Percentiles rank a stretch among this genome's conserved stretches.
phyloP scores from a whole-genome alignment of 768 basidiomycete genomes.

The Tylopilus sp. region DNA sequence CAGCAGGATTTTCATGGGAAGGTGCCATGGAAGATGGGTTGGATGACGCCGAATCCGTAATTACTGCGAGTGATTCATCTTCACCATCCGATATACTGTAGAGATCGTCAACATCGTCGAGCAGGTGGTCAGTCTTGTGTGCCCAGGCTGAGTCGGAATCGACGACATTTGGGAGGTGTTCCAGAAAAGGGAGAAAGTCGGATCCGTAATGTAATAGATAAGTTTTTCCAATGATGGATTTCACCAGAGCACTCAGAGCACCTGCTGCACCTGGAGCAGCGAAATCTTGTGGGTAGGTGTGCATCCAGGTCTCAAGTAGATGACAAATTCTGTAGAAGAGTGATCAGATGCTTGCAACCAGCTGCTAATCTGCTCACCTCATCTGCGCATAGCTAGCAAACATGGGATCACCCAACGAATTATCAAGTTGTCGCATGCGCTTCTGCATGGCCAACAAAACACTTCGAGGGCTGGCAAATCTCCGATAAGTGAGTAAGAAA shows the following conservation, averaged over 20 bases:
- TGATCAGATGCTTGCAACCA: conserved; percentile 2
- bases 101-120: conserved; percentile 62
- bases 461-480: conserved; percentile 76
- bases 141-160: conserved; percentile 77
- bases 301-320: conserved; percentile 74
- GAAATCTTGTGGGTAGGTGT: conserved; percentile 75
- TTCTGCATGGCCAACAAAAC: conserved; percentile 86
- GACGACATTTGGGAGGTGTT: conserved; percentile 56
- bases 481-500: conserved; percentile 80
- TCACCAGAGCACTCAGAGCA: conserved; percentile 72
- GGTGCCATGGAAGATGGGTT: conserved; percentile 21
- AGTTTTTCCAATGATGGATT: conserved; percentile 74
- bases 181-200: conserved; percentile 78
- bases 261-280: conserved; percentile 70
- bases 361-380: conserved; percentile 46
- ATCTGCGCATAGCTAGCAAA: conserved; percentile 87
- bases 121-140: conserved; percentile 54
- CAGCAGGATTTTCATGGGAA: conserved; percentile 22
- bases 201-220: conserved; percentile 84
- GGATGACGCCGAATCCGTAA: conserved; percentile 32
- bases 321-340: conserved; percentile 62
- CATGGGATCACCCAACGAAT: conserved; percentile 73
- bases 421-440: conserved; percentile 74
- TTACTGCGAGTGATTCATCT: conserved; percentile 33
- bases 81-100: conserved; percentile 57